phyloP scores from a whole-genome alignment of 176 grass and related monocot species.

The Lolium multiflorum region DNA sequence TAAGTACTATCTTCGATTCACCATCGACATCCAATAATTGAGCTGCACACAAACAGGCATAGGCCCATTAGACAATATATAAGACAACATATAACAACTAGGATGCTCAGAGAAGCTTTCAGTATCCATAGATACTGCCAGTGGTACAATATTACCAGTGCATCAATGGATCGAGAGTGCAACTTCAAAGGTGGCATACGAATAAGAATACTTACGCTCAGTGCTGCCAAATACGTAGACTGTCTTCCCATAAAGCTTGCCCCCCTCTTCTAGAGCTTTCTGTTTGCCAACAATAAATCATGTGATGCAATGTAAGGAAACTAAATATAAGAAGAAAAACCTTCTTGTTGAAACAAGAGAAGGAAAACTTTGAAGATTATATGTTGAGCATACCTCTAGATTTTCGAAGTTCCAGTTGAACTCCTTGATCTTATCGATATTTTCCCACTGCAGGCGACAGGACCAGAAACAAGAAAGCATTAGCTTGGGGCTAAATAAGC shows the following conservation, averaged over 20 bases:
- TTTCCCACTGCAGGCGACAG: conserved; percentile 71
- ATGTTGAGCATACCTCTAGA: conserved; percentile 66
- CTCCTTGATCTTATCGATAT: conserved; percentile 83
- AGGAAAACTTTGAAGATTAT: background rate
- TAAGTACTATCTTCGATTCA: conserved; percentile 76
- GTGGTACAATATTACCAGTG: background rate
- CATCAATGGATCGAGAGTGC: background rate
- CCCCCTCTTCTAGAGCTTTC: conserved; percentile 80
- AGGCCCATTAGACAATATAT: conserved; percentile 7
- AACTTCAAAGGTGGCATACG: background rate
- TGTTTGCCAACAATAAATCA: conserved; percentile 44
- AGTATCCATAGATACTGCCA: background rate
- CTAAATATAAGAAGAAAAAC: background rate
- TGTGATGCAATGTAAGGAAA: conserved; percentile 19
- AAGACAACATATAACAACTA: background rate
- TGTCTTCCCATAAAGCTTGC: conserved; percentile 79
- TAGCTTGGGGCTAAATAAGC: background rate
- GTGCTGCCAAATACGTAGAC: conserved; percentile 93
- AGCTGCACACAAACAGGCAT: conserved; percentile 58
- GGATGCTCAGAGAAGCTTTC: background rate
- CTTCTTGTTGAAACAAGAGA: background rate
- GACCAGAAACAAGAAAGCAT: background rate
- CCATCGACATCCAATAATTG: conserved; percentile 75
- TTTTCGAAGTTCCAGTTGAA: conserved; percentile 93
- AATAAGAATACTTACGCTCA: conserved; percentile 58